These are phyloP conservation scores for Flaveria floridana DNA, from an alignment of 140 eudicot species.

Conservation along the genomic window DNA sequence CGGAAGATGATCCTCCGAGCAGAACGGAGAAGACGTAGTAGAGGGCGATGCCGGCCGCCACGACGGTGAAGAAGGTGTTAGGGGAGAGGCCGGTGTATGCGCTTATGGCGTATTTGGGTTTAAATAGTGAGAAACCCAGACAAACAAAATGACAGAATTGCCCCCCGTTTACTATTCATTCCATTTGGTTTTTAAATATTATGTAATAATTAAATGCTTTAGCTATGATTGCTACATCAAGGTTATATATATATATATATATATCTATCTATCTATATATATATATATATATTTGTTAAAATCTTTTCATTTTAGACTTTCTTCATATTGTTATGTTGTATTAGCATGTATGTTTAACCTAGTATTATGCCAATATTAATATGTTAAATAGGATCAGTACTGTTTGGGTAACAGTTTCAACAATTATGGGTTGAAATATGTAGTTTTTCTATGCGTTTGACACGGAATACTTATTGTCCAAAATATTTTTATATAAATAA, in stretches of 20 bases:
- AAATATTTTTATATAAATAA: background rate
- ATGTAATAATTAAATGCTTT: background rate
- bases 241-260: background rate
- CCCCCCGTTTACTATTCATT: background rate
- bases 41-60: no score
- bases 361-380: constrained; percentile 1
- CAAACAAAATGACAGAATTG: background rate
- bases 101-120: no score
- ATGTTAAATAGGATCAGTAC: background rate
- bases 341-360: background rate
- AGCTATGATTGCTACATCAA: constrained; percentile 2
- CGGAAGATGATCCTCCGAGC: constrained; percentile 13
- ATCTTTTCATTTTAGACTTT: background rate
- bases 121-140: constrained; percentile 4
- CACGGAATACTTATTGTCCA: background rate
- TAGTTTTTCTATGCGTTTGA: background rate
- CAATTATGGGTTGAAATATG: background rate
- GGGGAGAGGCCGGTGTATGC: no score
- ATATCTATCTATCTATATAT: no score
- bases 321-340: constrained; percentile 1
- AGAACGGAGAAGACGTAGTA: no score
- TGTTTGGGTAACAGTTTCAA: background rate
- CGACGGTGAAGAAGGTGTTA: no score
- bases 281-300: background rate
- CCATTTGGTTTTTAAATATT: no score